Percentiles rank a stretch among this genome's conserved stretches.
Evolutionary conservation across 768 basidiomycete genomes (phyloP).

Genomic region (Fibroporia radiculosa): DNA sequence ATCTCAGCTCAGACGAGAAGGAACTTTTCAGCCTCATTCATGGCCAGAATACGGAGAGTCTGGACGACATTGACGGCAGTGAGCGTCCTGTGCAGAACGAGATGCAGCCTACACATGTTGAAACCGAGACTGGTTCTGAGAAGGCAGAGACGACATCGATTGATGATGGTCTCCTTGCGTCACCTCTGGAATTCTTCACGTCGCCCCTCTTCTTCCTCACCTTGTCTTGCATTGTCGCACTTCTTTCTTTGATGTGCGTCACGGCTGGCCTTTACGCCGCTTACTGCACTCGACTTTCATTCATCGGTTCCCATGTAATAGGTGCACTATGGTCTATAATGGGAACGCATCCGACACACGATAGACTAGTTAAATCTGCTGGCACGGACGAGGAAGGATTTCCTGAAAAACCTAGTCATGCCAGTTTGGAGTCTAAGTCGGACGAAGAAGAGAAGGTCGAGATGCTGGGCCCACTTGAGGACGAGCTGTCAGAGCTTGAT

Average conservation of each 20-base stretch:
- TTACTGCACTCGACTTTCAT: constrained; percentile 7
- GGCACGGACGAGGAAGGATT: no score
- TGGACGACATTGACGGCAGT: constrained; percentile 18
- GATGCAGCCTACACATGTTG: neutral
- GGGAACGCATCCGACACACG: no score
- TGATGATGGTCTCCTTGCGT: neutral
- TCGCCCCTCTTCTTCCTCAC: constrained; percentile 12
- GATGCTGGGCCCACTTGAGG: constrained; percentile 7
- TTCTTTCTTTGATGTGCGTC: constrained; percentile 18
- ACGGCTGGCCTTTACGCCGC: constrained; percentile 16
- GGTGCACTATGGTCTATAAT: no score
- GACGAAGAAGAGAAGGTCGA: constrained; percentile 14
- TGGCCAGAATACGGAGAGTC: constrained; percentile 2
- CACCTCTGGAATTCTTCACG: neutral
- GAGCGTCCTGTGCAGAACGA: neutral
- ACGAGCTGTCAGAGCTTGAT: constrained; percentile 4
- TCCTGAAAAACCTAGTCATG: neutral
- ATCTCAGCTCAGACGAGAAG: constrained; percentile 20
- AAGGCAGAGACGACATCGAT: neutral
- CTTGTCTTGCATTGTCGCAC: constrained; percentile 14
- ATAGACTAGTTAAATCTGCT: no score
- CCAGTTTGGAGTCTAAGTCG: no score
- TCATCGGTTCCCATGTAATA: no score
- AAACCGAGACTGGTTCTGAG: neutral
- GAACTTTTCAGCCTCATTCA: constrained; percentile 18